phyloP scores from a whole-genome alignment of 1,284 basidiomycete species.

The Microbotryum silenes-acaulis region DNA sequence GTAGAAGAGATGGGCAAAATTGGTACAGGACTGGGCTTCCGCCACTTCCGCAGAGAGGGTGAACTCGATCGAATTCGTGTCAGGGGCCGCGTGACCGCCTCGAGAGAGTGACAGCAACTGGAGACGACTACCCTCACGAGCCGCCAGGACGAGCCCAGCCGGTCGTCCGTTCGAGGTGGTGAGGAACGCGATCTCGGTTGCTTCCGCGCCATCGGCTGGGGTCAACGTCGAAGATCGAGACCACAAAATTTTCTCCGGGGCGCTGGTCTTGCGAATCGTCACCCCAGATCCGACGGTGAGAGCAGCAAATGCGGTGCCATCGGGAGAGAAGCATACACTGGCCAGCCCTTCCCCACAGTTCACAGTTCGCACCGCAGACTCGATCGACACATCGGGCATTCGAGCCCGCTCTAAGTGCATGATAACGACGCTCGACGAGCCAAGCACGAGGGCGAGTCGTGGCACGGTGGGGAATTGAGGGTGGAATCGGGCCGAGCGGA shows the following conservation, averaged over 20 bases:
- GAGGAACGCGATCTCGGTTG: constrained; percentile 7
- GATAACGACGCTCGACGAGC: not conserved
- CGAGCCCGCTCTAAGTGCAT: not conserved
- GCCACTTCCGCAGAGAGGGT: not conserved
- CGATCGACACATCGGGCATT: not conserved
- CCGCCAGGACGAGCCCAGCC: constrained; percentile 9
- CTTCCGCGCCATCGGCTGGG: too few species aligned
- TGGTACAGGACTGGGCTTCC: not conserved
- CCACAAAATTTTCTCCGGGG: not conserved
- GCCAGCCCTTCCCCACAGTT: not conserved
- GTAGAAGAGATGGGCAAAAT: constrained; percentile 8
- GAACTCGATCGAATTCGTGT: not conserved
- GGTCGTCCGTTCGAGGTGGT: not conserved
- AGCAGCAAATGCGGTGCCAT: constrained; percentile 11
- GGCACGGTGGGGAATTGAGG: not conserved
- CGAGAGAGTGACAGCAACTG: constrained; percentile 3
- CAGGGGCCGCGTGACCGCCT: not conserved
- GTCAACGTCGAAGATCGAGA: not conserved
- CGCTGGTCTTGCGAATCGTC: constrained; percentile 2
- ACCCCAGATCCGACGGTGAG: not conserved
- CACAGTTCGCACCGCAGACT: not conserved
- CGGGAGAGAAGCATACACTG: constrained; percentile 20
- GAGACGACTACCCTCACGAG: not conserved
- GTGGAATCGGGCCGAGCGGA: not conserved
- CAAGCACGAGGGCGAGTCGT: constrained; percentile 2